Evolutionary conservation across 805 yeast species (phyloP).

Genomic region (Yamadazyma endophytica): DNA sequence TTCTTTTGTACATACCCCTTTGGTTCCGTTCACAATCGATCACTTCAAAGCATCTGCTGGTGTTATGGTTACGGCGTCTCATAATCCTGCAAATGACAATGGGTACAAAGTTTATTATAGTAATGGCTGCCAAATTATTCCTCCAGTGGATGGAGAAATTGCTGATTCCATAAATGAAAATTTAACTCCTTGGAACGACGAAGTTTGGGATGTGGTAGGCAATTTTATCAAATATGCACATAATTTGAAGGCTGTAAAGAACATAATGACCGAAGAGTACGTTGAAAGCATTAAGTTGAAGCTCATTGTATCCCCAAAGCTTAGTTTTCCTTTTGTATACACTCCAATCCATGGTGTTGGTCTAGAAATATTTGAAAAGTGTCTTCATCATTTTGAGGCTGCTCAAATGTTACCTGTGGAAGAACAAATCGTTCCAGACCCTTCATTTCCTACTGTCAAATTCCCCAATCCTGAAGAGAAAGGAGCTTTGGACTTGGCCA

Average conservation of each 20-base stretch:
- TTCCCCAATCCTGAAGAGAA: conserved; percentile 97
- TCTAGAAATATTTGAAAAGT: conserved; percentile 47
- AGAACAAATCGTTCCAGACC: conserved; percentile 74
- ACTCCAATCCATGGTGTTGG: conserved; percentile 99
- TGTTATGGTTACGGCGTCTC: conserved; percentile 90
- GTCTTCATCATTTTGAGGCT: conserved; percentile 24
- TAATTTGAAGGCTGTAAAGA: conserved; percentile 36
- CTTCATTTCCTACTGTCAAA: conserved; percentile 76
- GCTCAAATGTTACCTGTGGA: conserved; percentile 30
- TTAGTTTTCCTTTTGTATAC: conserved; percentile 57
- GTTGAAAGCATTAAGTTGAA: conserved; percentile 18
- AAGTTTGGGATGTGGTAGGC: conserved; percentile 45
- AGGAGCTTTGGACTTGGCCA: conserved; percentile 81
- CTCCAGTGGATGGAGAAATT: conserved; percentile 80
- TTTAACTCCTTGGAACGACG: conserved; percentile 50
- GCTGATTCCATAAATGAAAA: conserved; percentile 60
- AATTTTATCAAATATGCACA: conserved; percentile 26
- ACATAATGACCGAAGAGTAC: conserved; percentile 42
- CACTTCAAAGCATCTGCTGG: conserved; percentile 65
- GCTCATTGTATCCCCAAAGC: conserved; percentile 24
- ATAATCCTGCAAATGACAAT: conserved; percentile 80
- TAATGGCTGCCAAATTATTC: conserved; percentile 94
- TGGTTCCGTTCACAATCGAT: conserved; percentile 86
- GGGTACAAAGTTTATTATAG: conserved; percentile 93
- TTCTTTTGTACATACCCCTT: conserved; percentile 68